These are phyloP conservation scores for Cairneyella variabilis DNA, from an alignment of 495 filamentous ascomycete species.

Conservation along the genomic window DNA sequence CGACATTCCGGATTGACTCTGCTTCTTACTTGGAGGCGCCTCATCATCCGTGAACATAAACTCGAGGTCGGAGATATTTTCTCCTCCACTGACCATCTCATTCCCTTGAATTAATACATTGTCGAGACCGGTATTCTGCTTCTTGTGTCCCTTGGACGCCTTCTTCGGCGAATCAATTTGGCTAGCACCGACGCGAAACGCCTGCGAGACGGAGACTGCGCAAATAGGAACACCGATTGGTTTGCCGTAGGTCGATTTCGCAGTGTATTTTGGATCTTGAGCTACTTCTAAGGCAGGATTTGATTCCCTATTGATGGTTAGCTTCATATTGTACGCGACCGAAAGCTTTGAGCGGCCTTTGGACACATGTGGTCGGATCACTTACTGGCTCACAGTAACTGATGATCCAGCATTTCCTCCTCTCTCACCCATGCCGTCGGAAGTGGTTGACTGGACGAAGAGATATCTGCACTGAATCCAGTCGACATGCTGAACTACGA, in stretches of 20 bases:
- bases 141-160: slow-evolving; percentile 12
- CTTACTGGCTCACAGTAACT: slow-evolving; percentile 4
- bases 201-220: slow-evolving; percentile 17
- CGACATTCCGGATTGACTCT: not conserved
- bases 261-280: slow-evolving; percentile 51
- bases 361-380: too few relatives aligned
- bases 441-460: slow-evolving; percentile 52
- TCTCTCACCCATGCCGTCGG: not conserved
- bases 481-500: slow-evolving; percentile 72
- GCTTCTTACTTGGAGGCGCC: not conserved
- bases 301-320: slow-evolving; percentile 1
- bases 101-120: too few relatives aligned
- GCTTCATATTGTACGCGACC: too few relatives aligned
- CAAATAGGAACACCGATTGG: slow-evolving; percentile 21
- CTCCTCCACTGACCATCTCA: slow-evolving; percentile 39
- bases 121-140: too few relatives aligned
- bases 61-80: slow-evolving; percentile 48
- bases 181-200: slow-evolving; percentile 10
- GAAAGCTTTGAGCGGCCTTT: too few relatives aligned
- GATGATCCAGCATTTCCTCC: not conserved
- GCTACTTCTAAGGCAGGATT: slow-evolving; percentile 38
- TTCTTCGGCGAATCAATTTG: too few relatives aligned
- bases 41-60: slow-evolving; percentile 40
- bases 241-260: slow-evolving; percentile 32
- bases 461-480: slow-evolving; percentile 94